These are phyloP conservation scores for Stellera chamaejasme DNA, from an alignment of 345 rosid species.

Conservation along the genomic window DNA sequence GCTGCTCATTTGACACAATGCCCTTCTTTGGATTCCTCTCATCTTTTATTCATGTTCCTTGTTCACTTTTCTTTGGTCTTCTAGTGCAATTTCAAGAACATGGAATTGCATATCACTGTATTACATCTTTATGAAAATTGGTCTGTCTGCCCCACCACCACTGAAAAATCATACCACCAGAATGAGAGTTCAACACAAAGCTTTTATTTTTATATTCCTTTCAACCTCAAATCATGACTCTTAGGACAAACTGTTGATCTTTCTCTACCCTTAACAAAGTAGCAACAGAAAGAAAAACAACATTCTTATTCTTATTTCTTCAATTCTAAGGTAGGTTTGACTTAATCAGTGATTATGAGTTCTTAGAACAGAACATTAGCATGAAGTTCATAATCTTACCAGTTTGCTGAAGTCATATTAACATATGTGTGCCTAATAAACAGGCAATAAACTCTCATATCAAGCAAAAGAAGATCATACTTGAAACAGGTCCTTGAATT, in stretches of 20 bases:
- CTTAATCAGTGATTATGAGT: no score
- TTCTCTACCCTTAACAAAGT: background rate
- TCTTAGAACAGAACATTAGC: no score
- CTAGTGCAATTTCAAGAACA: background rate
- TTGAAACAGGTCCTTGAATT: background rate
- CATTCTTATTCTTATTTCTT: no score
- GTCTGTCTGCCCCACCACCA: conserved; percentile 1
- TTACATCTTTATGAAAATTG: background rate
- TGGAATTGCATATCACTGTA: background rate
- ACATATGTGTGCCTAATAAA: no score
- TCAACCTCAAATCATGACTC: conserved; percentile 12
- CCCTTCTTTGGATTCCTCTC: background rate
- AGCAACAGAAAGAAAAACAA: background rate
- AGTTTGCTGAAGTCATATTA: no score
- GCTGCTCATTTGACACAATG: no score
- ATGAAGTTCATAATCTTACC: no score
- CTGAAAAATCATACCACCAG: background rate
- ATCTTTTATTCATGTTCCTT: background rate
- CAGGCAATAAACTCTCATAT: no score
- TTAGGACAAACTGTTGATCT: background rate
- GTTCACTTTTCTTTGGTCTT: background rate
- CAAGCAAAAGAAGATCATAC: no score
- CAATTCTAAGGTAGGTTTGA: no score
- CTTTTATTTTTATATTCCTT: background rate
- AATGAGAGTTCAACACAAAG: conserved; percentile 5